Conservation (phyloP, 768 basidiomycete species). For the Trametes elegans region DNA sequence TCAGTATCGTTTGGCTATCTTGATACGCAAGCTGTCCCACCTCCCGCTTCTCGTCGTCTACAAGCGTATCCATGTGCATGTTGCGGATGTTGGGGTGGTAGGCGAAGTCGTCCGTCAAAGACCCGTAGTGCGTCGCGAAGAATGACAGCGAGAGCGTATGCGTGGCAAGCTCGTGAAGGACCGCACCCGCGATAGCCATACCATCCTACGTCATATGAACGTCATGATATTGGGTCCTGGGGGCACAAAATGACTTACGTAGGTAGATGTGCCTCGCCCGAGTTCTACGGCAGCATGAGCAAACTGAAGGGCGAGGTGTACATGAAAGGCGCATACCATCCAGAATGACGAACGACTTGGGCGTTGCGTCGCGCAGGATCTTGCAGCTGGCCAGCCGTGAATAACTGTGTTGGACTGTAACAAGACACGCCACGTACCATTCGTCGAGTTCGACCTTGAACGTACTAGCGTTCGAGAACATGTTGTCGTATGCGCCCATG, state of each 20-base stretch:
- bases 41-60: constrained; percentile 90
- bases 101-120: constrained; percentile 89
- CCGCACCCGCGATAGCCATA: constrained; percentile 97
- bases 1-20: not conserved
- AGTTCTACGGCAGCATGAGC: constrained; percentile 55
- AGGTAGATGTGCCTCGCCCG: constrained; percentile 94
- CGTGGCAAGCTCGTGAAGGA: constrained; percentile 91
- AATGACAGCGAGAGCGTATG: constrained; percentile 89
- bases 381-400: constrained; percentile 62
- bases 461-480: constrained; percentile 92
- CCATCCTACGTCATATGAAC: too few species aligned
- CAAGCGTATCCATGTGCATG: constrained; percentile 94
- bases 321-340: constrained; percentile 59
- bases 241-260: too few species aligned
- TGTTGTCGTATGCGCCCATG: constrained; percentile 99
- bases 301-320: not conserved
- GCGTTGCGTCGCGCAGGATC: constrained; percentile 91
- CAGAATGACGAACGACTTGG: constrained; percentile 89
- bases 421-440: constrained; percentile 55
- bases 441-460: constrained; percentile 99
- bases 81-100: constrained; percentile 91
- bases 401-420: not conserved
- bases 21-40: constrained; percentile 40
- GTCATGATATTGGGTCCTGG: too few species aligned
- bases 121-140: constrained; percentile 98